Base-by-base conservation (phyloP, 352 stramenopile genomes). In the Phytopythium litorale region DNA sequence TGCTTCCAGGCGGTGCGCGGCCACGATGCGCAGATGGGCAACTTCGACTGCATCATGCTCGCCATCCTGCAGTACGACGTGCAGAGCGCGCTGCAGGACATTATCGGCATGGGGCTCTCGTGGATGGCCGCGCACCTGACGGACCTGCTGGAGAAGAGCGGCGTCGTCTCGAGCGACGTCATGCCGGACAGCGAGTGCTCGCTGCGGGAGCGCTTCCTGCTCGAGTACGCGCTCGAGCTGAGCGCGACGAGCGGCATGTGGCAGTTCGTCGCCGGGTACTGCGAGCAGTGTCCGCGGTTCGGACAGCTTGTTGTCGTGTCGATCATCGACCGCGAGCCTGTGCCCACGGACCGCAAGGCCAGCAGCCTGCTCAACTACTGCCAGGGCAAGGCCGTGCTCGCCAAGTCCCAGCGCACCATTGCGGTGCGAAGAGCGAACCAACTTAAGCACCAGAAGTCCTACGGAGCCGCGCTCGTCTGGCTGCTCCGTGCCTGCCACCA, bases 21-120 rank as follows among this genome's bases (percentile, higher is more conserved):
- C 23, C 63, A 69, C 28, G 62, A 75, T 7, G 62, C 65, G 30
- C 68, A 67, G 11, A 91, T 94, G 78, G 81, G 74, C 58, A 89
- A 87, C 56, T 92, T 94, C 30, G 85, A 92, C 62, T 89, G 80
- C 63, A 91, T 92, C 64, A 81, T 91, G 46, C 57, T 92, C 51
- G 81, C 81, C 30, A 79, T 94, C 21, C 72, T 94, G 57, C 62
- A 94, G 70, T 86, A 87, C 61, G 78, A 94, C 57, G 79, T 94
- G 25, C 69, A 84, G 56, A 84, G 66, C 21, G 79, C 85, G 37
- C 62, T 94, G 13, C 72, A 89, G 49, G 78, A 87, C 42, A 83
- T 94, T 35, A 72, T 80, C 58, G 65, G 58, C 19, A 70, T 94
- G 38, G 75, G 83, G 3, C 87, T 92, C 58, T 78, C 80, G 35